A percentile compares a stretch with the other conserved stretches of the same genome.
Conservation (phyloP, 345 rosid genomes). For the Dipteronia sinensis region DNA sequence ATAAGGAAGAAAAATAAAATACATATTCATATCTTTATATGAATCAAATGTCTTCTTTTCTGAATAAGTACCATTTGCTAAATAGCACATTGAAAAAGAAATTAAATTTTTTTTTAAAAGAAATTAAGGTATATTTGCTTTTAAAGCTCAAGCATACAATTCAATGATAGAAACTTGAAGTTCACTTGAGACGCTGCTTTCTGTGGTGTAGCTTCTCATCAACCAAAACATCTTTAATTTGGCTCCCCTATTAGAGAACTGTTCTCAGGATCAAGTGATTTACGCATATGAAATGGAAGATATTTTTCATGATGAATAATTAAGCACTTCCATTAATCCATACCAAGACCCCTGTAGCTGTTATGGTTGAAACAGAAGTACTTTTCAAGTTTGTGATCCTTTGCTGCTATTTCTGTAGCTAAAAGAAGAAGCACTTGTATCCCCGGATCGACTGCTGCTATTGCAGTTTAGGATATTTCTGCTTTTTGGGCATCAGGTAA, state of each 20-base stretch:
- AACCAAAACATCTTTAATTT: not conserved
- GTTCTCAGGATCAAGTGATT: no score
- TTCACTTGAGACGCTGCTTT: not conserved
- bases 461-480: not conserved
- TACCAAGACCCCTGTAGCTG: not conserved
- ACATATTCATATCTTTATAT: not conserved
- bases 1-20: not conserved
- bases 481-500: not conserved
- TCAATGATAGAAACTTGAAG: not conserved
- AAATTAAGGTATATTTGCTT: not conserved
- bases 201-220: not conserved
- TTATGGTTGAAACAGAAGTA: not conserved
- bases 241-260: not conserved
- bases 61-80: not conserved
- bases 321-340: not conserved
- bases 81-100: not conserved
- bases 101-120: not conserved
- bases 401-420: not conserved
- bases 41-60: constrained; percentile 1
- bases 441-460: constrained; percentile 5
- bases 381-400: not conserved
- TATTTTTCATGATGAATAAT: not conserved
- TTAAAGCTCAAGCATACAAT: not conserved
- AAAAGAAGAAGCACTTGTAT: not conserved
- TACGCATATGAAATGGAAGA: not conserved